These are phyloP conservation scores for Omphalotus guepiniiformis DNA, from an alignment of 768 basidiomycete genomes.

Conservation along the genomic window DNA sequence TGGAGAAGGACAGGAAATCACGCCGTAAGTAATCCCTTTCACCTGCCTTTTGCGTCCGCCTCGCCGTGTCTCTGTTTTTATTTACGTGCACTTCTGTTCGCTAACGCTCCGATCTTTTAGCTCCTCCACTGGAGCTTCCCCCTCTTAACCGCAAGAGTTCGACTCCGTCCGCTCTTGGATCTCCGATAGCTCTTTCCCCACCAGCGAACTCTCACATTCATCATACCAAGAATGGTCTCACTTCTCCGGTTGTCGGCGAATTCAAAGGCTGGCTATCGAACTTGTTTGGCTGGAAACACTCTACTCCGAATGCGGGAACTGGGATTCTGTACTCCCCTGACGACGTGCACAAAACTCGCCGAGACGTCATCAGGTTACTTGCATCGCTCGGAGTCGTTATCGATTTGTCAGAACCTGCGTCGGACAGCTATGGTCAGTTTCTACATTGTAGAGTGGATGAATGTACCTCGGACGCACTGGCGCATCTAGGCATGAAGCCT, in stretches of 20 bases:
- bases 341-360: constrained; percentile 55
- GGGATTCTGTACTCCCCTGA: constrained; percentile 51
- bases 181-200: constrained; percentile 43
- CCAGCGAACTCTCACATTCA: constrained; percentile 31
- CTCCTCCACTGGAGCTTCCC: constrained; percentile 52
- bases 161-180: constrained; percentile 39
- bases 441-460: constrained; percentile 56
- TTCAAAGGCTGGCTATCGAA: constrained; percentile 95
- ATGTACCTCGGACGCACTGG: constrained; percentile 28
- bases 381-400: constrained; percentile 61
- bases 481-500: constrained; percentile 53
- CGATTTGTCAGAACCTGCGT: constrained; percentile 23
- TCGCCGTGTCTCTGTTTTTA: too few species aligned
- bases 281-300: constrained; percentile 87
- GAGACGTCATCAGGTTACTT: constrained; percentile 60
- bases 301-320: constrained; percentile 34
- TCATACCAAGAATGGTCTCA: constrained; percentile 29
- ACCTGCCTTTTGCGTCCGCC: too few species aligned
- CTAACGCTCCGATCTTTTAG: constrained; percentile 36
- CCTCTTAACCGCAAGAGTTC: constrained; percentile 43
- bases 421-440: constrained; percentile 4
- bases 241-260: constrained; percentile 75
- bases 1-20: constrained; percentile 49
- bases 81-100: too few species aligned
- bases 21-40: constrained; percentile 45